Evolutionary conservation across 192 early-diverging fungal species (phyloP).

Genomic region (Coemansia sp.): DNA sequence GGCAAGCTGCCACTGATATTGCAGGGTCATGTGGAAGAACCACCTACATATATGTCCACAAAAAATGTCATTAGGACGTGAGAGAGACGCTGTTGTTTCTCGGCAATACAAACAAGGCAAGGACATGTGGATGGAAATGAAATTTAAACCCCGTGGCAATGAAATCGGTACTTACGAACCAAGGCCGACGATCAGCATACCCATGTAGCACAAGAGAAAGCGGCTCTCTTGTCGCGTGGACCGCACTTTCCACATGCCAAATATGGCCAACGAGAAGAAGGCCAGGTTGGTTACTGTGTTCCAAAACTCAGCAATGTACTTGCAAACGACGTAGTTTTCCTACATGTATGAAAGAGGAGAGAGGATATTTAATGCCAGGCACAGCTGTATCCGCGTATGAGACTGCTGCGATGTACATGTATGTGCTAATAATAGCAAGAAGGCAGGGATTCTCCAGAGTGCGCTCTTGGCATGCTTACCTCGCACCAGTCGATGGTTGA

Average conservation of each 20-base stretch:
- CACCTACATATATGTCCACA: constrained; percentile 44
- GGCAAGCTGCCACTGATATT: constrained; percentile 70
- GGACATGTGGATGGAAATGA: neutral
- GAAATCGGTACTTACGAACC: constrained; percentile 61
- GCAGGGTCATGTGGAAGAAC: constrained; percentile 77
- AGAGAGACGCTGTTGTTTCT: neutral
- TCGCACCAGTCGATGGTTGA: constrained; percentile 58
- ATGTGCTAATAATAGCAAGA: neutral
- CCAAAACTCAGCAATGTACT: constrained; percentile 79
- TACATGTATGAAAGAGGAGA: constrained; percentile 12
- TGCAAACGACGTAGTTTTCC: constrained; percentile 72
- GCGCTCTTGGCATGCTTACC: constrained; percentile 17
- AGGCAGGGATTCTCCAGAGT: neutral
- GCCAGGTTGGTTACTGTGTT: constrained; percentile 73
- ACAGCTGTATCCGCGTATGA: neutral
- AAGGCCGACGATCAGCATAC: constrained; percentile 66
- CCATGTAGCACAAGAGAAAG: constrained; percentile 61
- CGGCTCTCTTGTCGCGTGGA: constrained; percentile 57
- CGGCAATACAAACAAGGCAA: constrained; percentile 3
- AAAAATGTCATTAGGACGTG: neutral
- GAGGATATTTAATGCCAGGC: neutral
- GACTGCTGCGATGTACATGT: neutral
- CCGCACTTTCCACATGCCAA: constrained; percentile 61
- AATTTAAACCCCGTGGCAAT: constrained; percentile 2
- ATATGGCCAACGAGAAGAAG: constrained; percentile 63